phyloP scores from a whole-genome alignment of 176 grass and related monocot species.

The Rhipidocladum racemiflorum region DNA sequence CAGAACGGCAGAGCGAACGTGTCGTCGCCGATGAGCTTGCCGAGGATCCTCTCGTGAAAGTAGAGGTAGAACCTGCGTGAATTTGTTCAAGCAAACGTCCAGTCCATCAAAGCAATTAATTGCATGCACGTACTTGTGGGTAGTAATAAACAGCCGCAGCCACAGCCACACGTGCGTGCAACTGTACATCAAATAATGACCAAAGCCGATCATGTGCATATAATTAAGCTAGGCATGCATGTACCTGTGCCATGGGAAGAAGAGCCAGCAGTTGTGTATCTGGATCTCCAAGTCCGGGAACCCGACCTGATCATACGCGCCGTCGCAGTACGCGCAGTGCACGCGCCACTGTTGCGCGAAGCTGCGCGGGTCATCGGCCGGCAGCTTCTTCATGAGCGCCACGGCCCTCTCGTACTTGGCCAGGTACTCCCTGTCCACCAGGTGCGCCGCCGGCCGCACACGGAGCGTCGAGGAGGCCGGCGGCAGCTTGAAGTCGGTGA shows the following conservation, averaged over 20 bases:
- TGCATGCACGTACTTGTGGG: too few relatives aligned
- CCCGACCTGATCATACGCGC: constrained; percentile 53
- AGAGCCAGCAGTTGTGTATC: constrained; percentile 63
- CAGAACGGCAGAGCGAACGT: constrained; percentile 72
- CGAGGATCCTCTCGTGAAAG: constrained; percentile 76
- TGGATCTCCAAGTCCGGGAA: constrained; percentile 52
- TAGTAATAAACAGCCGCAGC: too few relatives aligned
- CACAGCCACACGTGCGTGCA: too few relatives aligned
- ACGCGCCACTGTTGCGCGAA: constrained; percentile 63
- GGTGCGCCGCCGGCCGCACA: constrained; percentile 63
- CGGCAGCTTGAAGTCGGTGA: constrained; percentile 55
- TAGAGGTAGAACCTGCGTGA: constrained; percentile 44
- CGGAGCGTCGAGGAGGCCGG: constrained; percentile 35
- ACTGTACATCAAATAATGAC: too few relatives aligned
- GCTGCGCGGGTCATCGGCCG: constrained; percentile 73
- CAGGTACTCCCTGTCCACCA: constrained; percentile 38
- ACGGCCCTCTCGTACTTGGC: constrained; percentile 59
- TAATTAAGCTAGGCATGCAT: neutral
- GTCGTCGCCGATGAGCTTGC: constrained; percentile 75
- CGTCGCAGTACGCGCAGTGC: constrained; percentile 64
- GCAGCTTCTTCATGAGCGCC: constrained; percentile 62
- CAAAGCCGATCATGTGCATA: neutral
- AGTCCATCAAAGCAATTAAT: neutral
- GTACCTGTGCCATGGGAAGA: constrained; percentile 82
- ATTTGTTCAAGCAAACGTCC: neutral